phyloP scores from a whole-genome alignment of 495 filamentous ascomycete genomes.

The Penicillium pulvis region DNA sequence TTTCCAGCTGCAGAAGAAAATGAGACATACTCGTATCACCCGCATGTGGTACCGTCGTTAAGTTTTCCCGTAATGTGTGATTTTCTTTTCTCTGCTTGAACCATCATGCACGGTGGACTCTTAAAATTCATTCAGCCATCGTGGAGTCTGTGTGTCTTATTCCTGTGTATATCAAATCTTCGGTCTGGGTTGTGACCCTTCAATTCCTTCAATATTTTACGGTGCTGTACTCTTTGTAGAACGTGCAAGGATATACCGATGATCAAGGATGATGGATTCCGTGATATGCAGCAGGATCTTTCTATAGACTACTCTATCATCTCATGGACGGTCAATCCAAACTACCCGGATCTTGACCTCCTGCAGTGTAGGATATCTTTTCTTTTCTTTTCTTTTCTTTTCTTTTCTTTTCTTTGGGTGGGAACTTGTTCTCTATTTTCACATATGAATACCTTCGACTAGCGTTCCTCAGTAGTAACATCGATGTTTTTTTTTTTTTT shows the following conservation, averaged over 20 bases:
- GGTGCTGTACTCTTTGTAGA: background rate
- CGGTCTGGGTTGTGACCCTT: constrained; percentile 2
- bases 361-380: too few relatives aligned
- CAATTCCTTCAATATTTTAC: constrained; percentile 9
- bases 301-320: background rate
- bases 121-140: constrained; percentile 23
- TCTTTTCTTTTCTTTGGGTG: too few relatives aligned
- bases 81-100: constrained; percentile 11
- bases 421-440: background rate
- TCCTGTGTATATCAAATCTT: constrained; percentile 32
- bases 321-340: background rate
- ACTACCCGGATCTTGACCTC: background rate
- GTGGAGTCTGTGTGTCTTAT: constrained; percentile 26
- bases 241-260: background rate
- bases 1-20: constrained; percentile 92
- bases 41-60: constrained; percentile 55
- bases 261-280: background rate
- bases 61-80: constrained; percentile 1
- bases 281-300: background rate
- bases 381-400: too few relatives aligned
- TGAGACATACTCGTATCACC: constrained; percentile 71
- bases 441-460: background rate
- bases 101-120: constrained; percentile 23
- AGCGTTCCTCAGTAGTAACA: background rate
- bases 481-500: background rate